Conservation (phyloP, 1,284 basidiomycete species). For the Filobasidium uniguttulatum region DNA sequence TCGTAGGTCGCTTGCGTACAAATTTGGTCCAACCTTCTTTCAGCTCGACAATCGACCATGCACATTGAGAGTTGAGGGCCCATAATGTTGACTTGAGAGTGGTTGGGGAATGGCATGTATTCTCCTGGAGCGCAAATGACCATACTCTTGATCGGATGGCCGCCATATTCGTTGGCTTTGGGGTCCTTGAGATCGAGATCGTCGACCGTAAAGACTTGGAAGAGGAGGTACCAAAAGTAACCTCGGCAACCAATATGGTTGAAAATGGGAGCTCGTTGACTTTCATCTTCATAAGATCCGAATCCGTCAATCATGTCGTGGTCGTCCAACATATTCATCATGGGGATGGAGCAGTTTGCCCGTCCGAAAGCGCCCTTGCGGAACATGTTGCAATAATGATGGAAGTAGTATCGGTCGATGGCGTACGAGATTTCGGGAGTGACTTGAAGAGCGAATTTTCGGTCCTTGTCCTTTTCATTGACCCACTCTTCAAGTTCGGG, state of each 20-base stretch:
- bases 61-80: slow-evolving; percentile 57
- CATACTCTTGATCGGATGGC: slow-evolving; percentile 54
- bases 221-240: slow-evolving; percentile 82
- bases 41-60: slow-evolving; percentile 77
- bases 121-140: slow-evolving; percentile 62
- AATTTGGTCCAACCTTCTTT: slow-evolving; percentile 65
- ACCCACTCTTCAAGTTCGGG: slow-evolving; percentile 59
- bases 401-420: slow-evolving; percentile 58
- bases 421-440: slow-evolving; percentile 59
- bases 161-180: slow-evolving; percentile 44
- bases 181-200: slow-evolving; percentile 56
- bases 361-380: slow-evolving; percentile 79
- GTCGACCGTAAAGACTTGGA: slow-evolving; percentile 81
- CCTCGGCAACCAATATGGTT: slow-evolving; percentile 52
- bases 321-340: slow-evolving; percentile 54
- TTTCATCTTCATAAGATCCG: slow-evolving; percentile 63
- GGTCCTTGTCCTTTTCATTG: slow-evolving; percentile 48
- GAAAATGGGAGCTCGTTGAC: slow-evolving; percentile 67
- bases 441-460: slow-evolving; percentile 51
- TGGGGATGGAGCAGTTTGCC: slow-evolving; percentile 69
- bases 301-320: slow-evolving; percentile 56
- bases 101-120: slow-evolving; percentile 63
- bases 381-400: slow-evolving; percentile 74
- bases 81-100: slow-evolving; percentile 53
- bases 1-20: slow-evolving; percentile 59